Percentiles rank a stretch among this genome's conserved stretches.
Evolutionary conservation across 148 eudicot genomes (phyloP).

Genomic region (Fallopia convolvulus): DNA sequence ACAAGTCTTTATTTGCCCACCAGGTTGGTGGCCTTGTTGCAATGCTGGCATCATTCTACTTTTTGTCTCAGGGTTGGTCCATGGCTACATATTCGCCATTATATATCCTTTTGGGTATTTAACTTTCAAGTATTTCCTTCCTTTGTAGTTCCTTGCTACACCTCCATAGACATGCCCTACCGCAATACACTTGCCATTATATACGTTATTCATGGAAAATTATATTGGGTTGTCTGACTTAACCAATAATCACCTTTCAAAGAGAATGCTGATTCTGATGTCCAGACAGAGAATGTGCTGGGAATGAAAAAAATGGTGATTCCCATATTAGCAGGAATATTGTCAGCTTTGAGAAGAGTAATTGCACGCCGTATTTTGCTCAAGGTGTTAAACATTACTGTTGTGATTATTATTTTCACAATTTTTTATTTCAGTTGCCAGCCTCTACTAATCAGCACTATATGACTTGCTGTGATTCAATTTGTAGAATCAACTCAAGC

Average conservation of each 20-base stretch:
- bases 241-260: conserved; percentile 60
- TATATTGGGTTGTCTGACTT: conserved; percentile 25
- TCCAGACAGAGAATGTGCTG: conserved; percentile 35
- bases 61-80: conserved; percentile 96
- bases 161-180: neutral
- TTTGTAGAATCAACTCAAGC: conserved; percentile 83
- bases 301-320: conserved; percentile 68
- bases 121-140: neutral
- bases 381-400: conserved; percentile 50
- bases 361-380: conserved; percentile 85
- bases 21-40: conserved; percentile 89
- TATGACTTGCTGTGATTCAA: neutral
- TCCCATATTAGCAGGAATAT: conserved; percentile 81
- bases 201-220: neutral
- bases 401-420: neutral
- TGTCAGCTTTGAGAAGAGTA: conserved; percentile 93
- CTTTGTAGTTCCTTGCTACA: neutral
- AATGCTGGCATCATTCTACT: conserved; percentile 76
- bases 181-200: neutral
- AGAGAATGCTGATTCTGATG: conserved; percentile 40
- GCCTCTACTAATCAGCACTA: neutral
- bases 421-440: neutral
- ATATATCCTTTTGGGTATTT: conserved; percentile 55
- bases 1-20: conserved; percentile 8
- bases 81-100: conserved; percentile 74